These are phyloP conservation scores for Umbelopsis sp. DNA, from an alignment of 192 early-diverging fungal species.

Conservation along the genomic window DNA sequence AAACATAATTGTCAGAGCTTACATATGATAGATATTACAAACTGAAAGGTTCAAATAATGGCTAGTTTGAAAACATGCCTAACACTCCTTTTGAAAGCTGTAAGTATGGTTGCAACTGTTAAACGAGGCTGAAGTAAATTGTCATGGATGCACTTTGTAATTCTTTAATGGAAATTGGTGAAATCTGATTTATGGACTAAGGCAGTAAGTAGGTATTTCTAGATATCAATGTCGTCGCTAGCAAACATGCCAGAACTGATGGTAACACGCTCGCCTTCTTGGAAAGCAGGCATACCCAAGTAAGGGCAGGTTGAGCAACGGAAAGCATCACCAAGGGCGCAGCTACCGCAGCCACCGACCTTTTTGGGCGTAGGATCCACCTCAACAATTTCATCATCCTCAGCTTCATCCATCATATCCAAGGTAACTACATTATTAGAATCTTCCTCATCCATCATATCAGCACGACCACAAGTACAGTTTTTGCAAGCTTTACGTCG, in stretches of 20 bases:
- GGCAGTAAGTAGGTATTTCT: background rate
- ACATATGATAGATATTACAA: too few species aligned
- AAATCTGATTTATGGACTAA: background rate
- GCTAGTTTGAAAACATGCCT: too few species aligned
- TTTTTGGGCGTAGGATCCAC: constrained; percentile 54
- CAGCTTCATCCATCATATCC: constrained; percentile 36
- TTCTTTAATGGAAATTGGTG: background rate
- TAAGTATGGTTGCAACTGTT: too few species aligned
- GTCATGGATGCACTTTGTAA: background rate
- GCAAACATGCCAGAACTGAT: constrained; percentile 67
- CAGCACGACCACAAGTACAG: constrained; percentile 92
- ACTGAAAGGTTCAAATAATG: too few species aligned
- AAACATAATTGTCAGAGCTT: too few species aligned
- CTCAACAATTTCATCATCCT: constrained; percentile 38
- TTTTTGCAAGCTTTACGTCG: constrained; percentile 97
- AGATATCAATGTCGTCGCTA: constrained; percentile 41
- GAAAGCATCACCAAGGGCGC: constrained; percentile 97
- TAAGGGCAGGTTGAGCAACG: constrained; percentile 95
- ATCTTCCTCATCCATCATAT: constrained; percentile 64
- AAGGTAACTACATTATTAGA: constrained; percentile 49
- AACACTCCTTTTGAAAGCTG: too few species aligned
- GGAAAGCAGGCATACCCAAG: constrained; percentile 95
- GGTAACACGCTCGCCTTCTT: constrained; percentile 90
- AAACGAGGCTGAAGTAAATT: background rate
- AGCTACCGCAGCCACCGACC: constrained; percentile 64